Evolutionary conservation across 73 alveolate species (phyloP).

Genomic region (Diophrys appendiculata): DNA sequence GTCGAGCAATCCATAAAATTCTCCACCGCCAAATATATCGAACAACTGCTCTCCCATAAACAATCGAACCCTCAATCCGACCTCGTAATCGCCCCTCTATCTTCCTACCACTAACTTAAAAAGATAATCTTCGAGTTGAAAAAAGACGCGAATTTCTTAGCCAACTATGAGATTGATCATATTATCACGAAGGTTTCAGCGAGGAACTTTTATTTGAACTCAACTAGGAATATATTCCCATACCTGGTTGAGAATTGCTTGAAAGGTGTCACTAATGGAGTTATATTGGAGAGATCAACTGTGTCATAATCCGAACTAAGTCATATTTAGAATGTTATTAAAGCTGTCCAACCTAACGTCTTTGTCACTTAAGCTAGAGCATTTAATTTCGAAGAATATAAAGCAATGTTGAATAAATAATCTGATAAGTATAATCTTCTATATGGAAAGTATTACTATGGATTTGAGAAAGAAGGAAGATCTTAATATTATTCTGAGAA

Average conservation of each 20-base stretch:
- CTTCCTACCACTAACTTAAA: slow-evolving; percentile 58
- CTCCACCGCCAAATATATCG: slow-evolving; percentile 8
- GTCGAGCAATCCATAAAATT: slow-evolving; percentile 29
- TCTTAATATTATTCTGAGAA: slow-evolving; percentile 41
- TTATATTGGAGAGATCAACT: slow-evolving; percentile 33
- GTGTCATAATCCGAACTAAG: slow-evolving; percentile 20
- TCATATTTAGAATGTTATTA: slow-evolving; percentile 16
- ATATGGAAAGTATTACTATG: slow-evolving; percentile 57
- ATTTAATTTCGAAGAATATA: slow-evolving; percentile 37
- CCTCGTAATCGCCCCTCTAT: slow-evolving; percentile 38
- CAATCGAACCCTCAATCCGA: slow-evolving; percentile 1
- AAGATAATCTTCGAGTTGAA: slow-evolving; percentile 54
- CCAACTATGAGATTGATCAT: slow-evolving; percentile 29
- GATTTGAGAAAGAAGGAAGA: slow-evolving; percentile 66
- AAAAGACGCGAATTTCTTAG: slow-evolving; percentile 33
- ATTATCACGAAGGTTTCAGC: slow-evolving; percentile 59
- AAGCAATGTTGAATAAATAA: slow-evolving; percentile 13
- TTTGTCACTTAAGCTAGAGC: slow-evolving; percentile 29
- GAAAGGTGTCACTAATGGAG: slow-evolving; percentile 54
- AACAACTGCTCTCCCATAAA: slow-evolving; percentile 3
- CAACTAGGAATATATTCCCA: slow-evolving; percentile 49
- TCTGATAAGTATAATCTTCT: slow-evolving; percentile 38
- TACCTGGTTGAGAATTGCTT: slow-evolving; percentile 55
- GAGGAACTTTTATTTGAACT: slow-evolving; percentile 44
- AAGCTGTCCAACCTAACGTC: slow-evolving; percentile 33